phyloP scores from a whole-genome alignment of 2,329 filamentous ascomycete species.

The Cucurbitaria berberidis region DNA sequence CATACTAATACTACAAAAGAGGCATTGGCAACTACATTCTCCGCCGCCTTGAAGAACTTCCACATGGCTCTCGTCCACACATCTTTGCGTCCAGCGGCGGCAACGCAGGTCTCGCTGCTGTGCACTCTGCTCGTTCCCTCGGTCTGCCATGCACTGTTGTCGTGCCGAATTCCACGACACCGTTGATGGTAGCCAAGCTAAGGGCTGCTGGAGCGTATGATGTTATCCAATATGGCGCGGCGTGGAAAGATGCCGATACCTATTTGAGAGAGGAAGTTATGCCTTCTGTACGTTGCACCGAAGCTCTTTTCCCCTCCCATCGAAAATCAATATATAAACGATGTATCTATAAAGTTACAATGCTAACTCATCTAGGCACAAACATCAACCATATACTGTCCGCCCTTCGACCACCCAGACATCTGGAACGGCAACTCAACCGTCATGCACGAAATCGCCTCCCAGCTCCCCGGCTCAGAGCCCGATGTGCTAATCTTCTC shows the following conservation, averaged over 20 bases:
- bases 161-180: slow-evolving; percentile 69
- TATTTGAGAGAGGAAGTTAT: slow-evolving; percentile 68
- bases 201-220: slow-evolving; percentile 68
- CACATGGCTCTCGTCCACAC: slow-evolving; percentile 53
- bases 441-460: slow-evolving; percentile 60
- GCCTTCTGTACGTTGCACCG: slow-evolving; percentile 34
- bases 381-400: slow-evolving; percentile 63
- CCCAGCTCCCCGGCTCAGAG: slow-evolving; percentile 51
- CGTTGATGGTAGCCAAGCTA: slow-evolving; percentile 75
- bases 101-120: slow-evolving; percentile 84
- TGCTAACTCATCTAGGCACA: slow-evolving; percentile 37
- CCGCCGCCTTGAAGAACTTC: slow-evolving; percentile 52
- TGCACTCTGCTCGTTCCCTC: slow-evolving; percentile 71
- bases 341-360: not conserved
- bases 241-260: slow-evolving; percentile 72
- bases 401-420: slow-evolving; percentile 71
- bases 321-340: not conserved
- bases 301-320: not conserved
- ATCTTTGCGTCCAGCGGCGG: slow-evolving; percentile 84
- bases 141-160: slow-evolving; percentile 74
- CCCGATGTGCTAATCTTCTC: slow-evolving; percentile 77
- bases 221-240: slow-evolving; percentile 71
- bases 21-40: slow-evolving; percentile 77
- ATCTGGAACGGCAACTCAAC: slow-evolving; percentile 71
- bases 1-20: slow-evolving; percentile 24